Evolutionary conservation across 2,329 filamentous ascomycete species (phyloP).

Genomic region (Penicillium corylophilum): DNA sequence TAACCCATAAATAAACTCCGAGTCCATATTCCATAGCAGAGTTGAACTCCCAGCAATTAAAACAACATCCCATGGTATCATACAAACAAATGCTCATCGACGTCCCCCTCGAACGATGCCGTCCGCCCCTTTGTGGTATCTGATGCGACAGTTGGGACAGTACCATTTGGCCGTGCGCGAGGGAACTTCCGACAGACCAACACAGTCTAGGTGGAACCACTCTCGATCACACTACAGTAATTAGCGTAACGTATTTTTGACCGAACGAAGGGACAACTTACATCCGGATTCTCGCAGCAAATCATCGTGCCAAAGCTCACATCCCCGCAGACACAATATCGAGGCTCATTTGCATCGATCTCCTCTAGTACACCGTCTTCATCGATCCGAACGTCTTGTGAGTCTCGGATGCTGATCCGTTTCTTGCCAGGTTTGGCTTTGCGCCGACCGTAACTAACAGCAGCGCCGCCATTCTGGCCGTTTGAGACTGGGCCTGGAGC

Average conservation of each 20-base stretch:
- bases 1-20: conserved; percentile 3
- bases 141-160: conserved; percentile 61
- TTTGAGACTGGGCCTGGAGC: conserved; percentile 60
- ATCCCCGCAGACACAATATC: conserved; percentile 65
- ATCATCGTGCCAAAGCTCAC: conserved; percentile 67
- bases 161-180: conserved; percentile 65
- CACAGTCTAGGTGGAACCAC: conserved; percentile 66
- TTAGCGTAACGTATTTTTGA: conserved; percentile 13
- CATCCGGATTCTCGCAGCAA: conserved; percentile 62
- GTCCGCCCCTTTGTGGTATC: conserved; percentile 44
- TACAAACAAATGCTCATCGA: conserved; percentile 26
- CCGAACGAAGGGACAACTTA: conserved; percentile 27
- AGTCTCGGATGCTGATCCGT: conserved; percentile 39
- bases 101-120: conserved; percentile 41
- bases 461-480: conserved; percentile 59
- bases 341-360: conserved; percentile 61
- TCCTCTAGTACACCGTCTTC: conserved; percentile 50
- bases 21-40: conserved; percentile 1
- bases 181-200: conserved; percentile 58
- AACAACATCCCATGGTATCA: conserved; percentile 24
- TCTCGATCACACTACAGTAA: conserved; percentile 59
- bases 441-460: conserved; percentile 61
- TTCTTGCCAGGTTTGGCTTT: conserved; percentile 54
- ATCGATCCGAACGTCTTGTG: conserved; percentile 45
- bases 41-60: not conserved